These are phyloP conservation scores for Triticum turgidum DNA, from an alignment of 176 grass and related monocot species.

Conservation along the genomic window DNA sequence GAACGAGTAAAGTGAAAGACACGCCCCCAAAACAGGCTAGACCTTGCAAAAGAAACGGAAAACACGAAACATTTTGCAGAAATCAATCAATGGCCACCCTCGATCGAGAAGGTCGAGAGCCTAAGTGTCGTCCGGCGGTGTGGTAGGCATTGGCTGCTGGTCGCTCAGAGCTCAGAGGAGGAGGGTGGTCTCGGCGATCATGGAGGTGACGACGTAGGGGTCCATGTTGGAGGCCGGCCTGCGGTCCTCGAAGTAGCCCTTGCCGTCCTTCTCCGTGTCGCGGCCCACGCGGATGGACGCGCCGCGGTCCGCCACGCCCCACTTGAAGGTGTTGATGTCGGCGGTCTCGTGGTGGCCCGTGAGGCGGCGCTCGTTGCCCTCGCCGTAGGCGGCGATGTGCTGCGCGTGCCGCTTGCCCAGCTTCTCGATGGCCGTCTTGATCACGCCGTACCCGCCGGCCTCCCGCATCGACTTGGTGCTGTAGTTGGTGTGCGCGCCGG, in stretches of 20 bases:
- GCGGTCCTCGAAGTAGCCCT: constrained; percentile 78
- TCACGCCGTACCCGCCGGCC: constrained; percentile 75
- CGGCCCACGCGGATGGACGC: constrained; percentile 77
- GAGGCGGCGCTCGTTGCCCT: constrained; percentile 91
- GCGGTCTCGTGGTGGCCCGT: constrained; percentile 92
- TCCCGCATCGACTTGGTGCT: constrained; percentile 90
- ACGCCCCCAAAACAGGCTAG: background rate
- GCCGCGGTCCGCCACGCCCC: constrained; percentile 85
- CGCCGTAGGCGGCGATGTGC: constrained; percentile 90
- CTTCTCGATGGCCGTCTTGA: constrained; percentile 84
- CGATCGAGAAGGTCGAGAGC: background rate
- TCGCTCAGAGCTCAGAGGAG: constrained; percentile 22
- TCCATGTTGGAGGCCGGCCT: constrained; percentile 67
- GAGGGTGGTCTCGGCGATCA: constrained; percentile 56
- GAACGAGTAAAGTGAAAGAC: too few species aligned
- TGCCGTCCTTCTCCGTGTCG: constrained; percentile 78
- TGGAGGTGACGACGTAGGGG: constrained; percentile 62
- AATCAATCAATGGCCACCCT: background rate
- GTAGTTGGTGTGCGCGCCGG: constrained; percentile 90
- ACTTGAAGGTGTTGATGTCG: constrained; percentile 93
- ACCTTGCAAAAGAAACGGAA: background rate
- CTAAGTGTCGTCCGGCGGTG: too few species aligned
- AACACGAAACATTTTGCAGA: background rate
- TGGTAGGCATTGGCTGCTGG: background rate
- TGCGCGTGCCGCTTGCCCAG: constrained; percentile 62